A percentile compares a stretch with the other conserved stretches of the same genome.
Conservation (phyloP, 331 rosid genomes). For the Arachis monticola region DNA sequence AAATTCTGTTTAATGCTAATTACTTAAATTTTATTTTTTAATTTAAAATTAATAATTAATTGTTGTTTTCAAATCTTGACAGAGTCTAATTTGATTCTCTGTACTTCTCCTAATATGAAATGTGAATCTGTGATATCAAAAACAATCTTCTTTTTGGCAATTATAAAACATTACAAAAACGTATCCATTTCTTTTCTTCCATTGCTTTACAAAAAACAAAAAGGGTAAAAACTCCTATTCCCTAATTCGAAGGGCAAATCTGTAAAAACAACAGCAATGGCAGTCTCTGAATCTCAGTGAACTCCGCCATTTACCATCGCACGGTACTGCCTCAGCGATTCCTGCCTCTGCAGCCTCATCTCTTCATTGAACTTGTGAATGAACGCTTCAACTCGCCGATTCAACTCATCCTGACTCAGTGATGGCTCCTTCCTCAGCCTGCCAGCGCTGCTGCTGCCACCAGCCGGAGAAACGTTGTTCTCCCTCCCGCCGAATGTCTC, state of each 20-base stretch:
- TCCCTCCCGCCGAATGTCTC: conserved; percentile 62
- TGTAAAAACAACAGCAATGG: not conserved
- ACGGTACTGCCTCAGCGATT: conserved; percentile 74
- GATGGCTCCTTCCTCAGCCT: conserved; percentile 71
- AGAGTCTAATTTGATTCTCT: too few species aligned
- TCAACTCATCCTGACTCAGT: conserved; percentile 93
- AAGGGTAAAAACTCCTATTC: not conserved
- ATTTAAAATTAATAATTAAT: too few species aligned
- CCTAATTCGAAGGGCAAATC: conserved; percentile 12
- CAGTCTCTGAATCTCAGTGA: conserved; percentile 22
- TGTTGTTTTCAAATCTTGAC: too few species aligned
- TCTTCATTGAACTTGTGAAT: conserved; percentile 88
- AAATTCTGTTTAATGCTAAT: too few species aligned
- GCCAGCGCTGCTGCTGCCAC: conserved; percentile 38
- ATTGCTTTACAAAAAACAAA: not conserved
- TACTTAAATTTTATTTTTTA: too few species aligned
- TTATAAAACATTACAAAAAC: not conserved
- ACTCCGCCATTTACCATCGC: conserved; percentile 61
- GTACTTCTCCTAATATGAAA: too few species aligned
- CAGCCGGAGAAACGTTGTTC: conserved; percentile 45
- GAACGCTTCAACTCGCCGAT: conserved; percentile 98
- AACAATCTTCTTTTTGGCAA: not conserved
- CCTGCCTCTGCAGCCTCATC: conserved; percentile 97
- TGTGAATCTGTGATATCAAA: too few species aligned
- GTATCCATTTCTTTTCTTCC: not conserved